These are phyloP conservation scores for Lathyrus tuberosus DNA, from an alignment of 306 rosid species.

Conservation along the genomic window DNA sequence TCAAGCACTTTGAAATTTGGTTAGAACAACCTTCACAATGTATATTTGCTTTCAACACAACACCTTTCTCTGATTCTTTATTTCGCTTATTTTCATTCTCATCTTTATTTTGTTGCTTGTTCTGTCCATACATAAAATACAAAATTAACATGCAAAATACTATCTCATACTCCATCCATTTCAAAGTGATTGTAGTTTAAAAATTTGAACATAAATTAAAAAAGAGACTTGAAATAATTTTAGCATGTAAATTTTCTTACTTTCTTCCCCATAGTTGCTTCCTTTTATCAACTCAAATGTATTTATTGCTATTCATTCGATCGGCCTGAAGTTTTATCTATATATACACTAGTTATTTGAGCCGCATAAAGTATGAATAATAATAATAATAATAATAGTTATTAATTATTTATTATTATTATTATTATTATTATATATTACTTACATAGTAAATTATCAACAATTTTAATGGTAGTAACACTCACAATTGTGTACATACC, in stretches of 20 bases:
- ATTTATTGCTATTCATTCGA: neutral
- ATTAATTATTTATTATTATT: neutral
- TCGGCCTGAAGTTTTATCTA: neutral
- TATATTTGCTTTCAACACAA: slow-evolving; percentile 73
- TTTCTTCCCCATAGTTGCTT: slow-evolving; percentile 37
- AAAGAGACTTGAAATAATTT: neutral
- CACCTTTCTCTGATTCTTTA: slow-evolving; percentile 34
- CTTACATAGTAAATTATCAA: slow-evolving; percentile 23
- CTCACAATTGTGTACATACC: neutral
- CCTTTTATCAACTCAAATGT: slow-evolving; percentile 5
- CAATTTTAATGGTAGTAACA: slow-evolving; percentile 3
- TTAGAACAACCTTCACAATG: slow-evolving; percentile 76
- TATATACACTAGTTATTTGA: slow-evolving; percentile 26
- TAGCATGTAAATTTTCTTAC: slow-evolving; percentile 23
- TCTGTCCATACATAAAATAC: slow-evolving; percentile 2
- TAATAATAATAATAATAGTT: too few relatives aligned
- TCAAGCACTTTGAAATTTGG: slow-evolving; percentile 62
- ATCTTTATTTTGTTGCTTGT: slow-evolving; percentile 6
- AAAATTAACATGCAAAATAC: neutral
- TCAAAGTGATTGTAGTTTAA: too few relatives aligned
- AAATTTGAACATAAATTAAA: too few relatives aligned
- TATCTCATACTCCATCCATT: too few relatives aligned
- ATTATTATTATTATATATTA: neutral
- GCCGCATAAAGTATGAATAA: neutral
- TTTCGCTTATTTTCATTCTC: slow-evolving; percentile 16